Evolutionary conservation across 768 basidiomycete species (phyloP).

Genomic region (Boletus rubescentipes): DNA sequence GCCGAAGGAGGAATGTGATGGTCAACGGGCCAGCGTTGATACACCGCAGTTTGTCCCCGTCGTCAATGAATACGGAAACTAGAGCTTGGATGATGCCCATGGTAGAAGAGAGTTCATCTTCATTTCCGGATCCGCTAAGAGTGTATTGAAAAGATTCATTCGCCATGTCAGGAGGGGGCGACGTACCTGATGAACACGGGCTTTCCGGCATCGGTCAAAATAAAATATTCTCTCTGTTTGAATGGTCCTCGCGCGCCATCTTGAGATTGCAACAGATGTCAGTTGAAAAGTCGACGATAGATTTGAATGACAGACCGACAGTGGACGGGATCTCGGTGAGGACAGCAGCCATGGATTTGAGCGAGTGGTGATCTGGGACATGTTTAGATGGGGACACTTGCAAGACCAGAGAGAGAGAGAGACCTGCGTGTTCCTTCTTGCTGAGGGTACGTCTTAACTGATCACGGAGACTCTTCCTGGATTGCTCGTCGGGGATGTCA

Average conservation of each 20-base stretch:
- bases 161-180: background rate
- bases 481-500: slow-evolving; percentile 50
- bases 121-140: slow-evolving; percentile 49
- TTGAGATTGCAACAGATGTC: slow-evolving; percentile 1
- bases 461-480: slow-evolving; percentile 65
- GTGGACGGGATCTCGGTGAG: slow-evolving; percentile 36
- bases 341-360: slow-evolving; percentile 19
- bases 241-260: slow-evolving; percentile 23
- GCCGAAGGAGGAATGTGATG: slow-evolving; percentile 82
- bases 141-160: background rate
- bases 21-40: slow-evolving; percentile 80
- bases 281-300: slow-evolving; percentile 1
- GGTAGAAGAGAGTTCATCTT: slow-evolving; percentile 67
- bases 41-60: slow-evolving; percentile 80
- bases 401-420: background rate
- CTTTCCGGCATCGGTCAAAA: slow-evolving; percentile 94
- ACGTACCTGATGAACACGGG: slow-evolving; percentile 89
- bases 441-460: slow-evolving; percentile 68
- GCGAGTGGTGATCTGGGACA: slow-evolving; percentile 12
- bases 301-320: slow-evolving; percentile 18
- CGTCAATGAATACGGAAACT: slow-evolving; percentile 93
- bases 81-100: slow-evolving; percentile 95
- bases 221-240: slow-evolving; percentile 78
- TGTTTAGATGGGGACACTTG: slow-evolving; percentile 8
- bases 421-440: slow-evolving; percentile 51